Base-by-base conservation (phyloP, 1,139 yeast species). In the Scheffersomyces segobiensis region DNA sequence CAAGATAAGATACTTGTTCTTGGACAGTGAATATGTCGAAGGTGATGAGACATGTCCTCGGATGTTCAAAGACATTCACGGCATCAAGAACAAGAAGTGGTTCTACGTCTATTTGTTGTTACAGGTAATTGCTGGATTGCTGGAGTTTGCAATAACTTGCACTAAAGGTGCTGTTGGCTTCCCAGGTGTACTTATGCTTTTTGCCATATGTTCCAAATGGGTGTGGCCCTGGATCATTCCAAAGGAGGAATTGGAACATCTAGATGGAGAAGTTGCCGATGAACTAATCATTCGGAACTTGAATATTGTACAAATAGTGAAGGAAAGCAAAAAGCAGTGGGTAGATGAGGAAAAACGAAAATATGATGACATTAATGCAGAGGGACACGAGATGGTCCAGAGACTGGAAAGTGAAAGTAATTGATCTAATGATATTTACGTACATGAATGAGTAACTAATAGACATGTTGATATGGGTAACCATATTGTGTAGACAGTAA, bases 151-250 rank as follows among this genome's bases (percentile, higher is more conserved):
- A 0, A 93, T 95, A 49, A 90, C 97, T 0, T 85, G 89, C 69
- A 91, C 97, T 0, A 86, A 82, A 60, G 98, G 95, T 0, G 98
- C 99, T 0, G 93, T 95, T 49, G 98, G 97, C 2, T 95, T 95
- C 68, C 99, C 99, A 0, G 90, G 92, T 1, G 92, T 93, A 0
- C 75, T 95, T 56, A 63, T 81, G 66, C 71, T 79, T 56, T 79
- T 79, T 62, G 81, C 95, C 53, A 68, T 81, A 21, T 82, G 92
- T 56, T 91, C 91, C 58, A 85, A 85, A 47, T 78, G 93, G 67
- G 84, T 91, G 0, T 87, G 95, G 77, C 92, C 91, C 0, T 71
- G 71, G 57, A 68, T 89, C 7, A 89, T 93, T 57, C 87, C 92
- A 0, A 64, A 68, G 50, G 86, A 85, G 1, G 92, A 90, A 57